Base-by-base conservation (phyloP, 2,329 filamentous ascomycete species). In the Emmonsiellopsis sp. region DNA sequence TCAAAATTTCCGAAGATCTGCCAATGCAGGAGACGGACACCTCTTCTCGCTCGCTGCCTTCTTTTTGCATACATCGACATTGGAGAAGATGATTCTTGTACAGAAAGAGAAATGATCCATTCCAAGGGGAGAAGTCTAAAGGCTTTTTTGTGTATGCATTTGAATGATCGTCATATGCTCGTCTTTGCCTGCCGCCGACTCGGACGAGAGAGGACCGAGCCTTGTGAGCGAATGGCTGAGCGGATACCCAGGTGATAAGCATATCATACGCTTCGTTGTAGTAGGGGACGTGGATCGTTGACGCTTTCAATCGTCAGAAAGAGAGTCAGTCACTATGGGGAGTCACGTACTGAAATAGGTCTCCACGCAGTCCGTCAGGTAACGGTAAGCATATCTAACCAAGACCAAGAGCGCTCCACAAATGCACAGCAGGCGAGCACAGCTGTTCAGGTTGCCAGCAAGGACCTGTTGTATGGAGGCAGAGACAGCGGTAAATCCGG, bases 51-150 rank as follows among this genome's bases (percentile, higher is more conserved):
- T 38, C 6, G 7, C n/a, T 38, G 32, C 6, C 9, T 26, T 37
- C 46, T 49, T 49, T 49, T 38, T 3, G 10, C 15, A 20, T 7
- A 9, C 35, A 49, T 57, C 50, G 57, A 63, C 59, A 57, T 50
- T 63, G 34, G 55, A 65, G 55, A 47, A 62, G 38, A 64, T 62
- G 49, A 58, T 58, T 57, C 46, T 62, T 62, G 41, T 60, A 62
- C 55, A 13, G 55, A 38, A 62, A 62, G 50, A 34, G 47, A 20
- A 62, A 62, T 16, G 53, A 61, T 50, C 54, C 15, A 53, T 59
- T 55, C 58, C 13, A 62, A 51, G 56, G 61, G 26, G 58, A 59
- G 59, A 56, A 58, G 34, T 51, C 15, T 52, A 55, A 56, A 50
- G 38, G 44, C 55, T 57, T 41, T 15, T 55, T 58, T 20, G 35